phyloP scores from a whole-genome alignment of 129 eudicot species.

The Artemisia tridentata region DNA sequence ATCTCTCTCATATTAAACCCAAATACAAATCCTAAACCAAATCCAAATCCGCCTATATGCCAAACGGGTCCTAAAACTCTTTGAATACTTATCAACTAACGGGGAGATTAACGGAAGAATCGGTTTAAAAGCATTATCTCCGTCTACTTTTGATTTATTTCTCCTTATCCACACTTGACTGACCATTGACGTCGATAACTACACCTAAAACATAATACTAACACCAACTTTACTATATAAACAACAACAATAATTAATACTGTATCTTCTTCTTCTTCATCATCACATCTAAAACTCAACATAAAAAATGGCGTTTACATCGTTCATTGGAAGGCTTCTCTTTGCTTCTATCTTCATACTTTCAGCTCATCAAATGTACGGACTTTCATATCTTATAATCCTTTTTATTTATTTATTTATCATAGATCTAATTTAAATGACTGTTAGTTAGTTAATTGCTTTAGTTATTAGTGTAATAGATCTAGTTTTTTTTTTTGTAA shows the following conservation, averaged over 20 bases:
- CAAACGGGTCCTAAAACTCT: too few relatives aligned
- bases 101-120: conserved; percentile 27
- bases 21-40: too few relatives aligned
- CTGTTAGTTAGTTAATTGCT: not conserved
- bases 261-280: too few relatives aligned
- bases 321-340: conserved; percentile 38
- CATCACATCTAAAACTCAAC: too few relatives aligned
- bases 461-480: not conserved
- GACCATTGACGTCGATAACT: conserved; percentile 30
- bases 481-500: not conserved
- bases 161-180: conserved; percentile 17
- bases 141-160: not conserved
- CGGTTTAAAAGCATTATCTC: conserved; percentile 11
- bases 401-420: not conserved
- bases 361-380: conserved; percentile 38
- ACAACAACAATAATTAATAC: too few relatives aligned
- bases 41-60: too few relatives aligned
- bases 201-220: conserved; percentile 16
- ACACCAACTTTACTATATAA: conserved; percentile 15
- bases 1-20: too few relatives aligned
- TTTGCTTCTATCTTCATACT: conserved; percentile 41
- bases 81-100: too few relatives aligned
- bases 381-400: not conserved
- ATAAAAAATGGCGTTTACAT: conserved; percentile 22
- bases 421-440: conserved; percentile 14